Percentiles rank a stretch among this genome's conserved stretches.
Evolutionary conservation across 1,284 basidiomycete genomes (phyloP).

Genomic region (Stereum hirsutum): DNA sequence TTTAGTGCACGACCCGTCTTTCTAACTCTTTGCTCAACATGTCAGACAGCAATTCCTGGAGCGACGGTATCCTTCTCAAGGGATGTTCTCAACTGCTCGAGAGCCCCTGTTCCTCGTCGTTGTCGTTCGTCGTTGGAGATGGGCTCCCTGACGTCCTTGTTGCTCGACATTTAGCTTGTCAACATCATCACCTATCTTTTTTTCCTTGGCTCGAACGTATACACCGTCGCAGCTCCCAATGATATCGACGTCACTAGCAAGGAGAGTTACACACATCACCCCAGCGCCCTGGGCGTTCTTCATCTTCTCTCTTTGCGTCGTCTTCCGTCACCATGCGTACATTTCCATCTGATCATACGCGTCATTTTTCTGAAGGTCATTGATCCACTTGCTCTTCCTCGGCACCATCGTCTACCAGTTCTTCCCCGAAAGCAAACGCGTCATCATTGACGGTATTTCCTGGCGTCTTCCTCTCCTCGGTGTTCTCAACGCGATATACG

Average conservation of each 20-base stretch:
- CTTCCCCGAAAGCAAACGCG: constrained; percentile 68
- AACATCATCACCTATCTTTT: constrained; percentile 76
- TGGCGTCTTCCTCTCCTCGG: constrained; percentile 88
- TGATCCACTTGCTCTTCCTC: constrained; percentile 82
- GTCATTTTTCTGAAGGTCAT: constrained; percentile 38
- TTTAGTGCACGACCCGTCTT: too few species aligned
- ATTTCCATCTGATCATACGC: constrained; percentile 11
- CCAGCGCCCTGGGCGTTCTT: constrained; percentile 84
- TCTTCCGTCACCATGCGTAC: constrained; percentile 15
- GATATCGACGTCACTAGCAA: constrained; percentile 63
- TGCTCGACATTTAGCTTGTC: constrained; percentile 36
- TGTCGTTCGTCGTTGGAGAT: constrained; percentile 3
- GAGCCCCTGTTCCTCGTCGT: constrained; percentile 36
- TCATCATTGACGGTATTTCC: constrained; percentile 77
- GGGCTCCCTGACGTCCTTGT: background rate
- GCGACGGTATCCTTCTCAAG: constrained; percentile 75
- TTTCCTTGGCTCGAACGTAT: constrained; percentile 85
- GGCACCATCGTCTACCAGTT: constrained; percentile 90
- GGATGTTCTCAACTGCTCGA: too few species aligned
- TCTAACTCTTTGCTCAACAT: constrained; percentile 3
- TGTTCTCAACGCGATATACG: constrained; percentile 79
- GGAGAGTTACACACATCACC: constrained; percentile 84
- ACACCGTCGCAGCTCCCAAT: constrained; percentile 68
- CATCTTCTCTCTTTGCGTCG: constrained; percentile 46
- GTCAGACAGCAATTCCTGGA: constrained; percentile 34